Evolutionary conservation across 805 yeast species (phyloP).

Genomic region (Nakazawaea molendinolei): DNA sequence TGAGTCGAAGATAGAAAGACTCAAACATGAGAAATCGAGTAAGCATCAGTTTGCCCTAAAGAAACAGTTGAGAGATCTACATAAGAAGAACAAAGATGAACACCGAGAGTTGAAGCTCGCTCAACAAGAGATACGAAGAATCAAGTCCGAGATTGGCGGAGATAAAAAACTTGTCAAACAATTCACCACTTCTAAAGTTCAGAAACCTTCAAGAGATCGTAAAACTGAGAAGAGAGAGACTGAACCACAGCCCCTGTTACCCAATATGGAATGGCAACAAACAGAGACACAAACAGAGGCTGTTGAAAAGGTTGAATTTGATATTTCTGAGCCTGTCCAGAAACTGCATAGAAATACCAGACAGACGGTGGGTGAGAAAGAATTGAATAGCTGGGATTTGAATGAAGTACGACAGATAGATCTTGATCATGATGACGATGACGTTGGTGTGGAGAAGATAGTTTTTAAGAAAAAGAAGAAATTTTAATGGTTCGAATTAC

Average conservation of each 20-base stretch:
- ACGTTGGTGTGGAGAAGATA: constrained; percentile 1
- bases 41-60: constrained; percentile 9
- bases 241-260: no score
- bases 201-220: background rate
- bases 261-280: no score
- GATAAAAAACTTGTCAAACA: background rate
- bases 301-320: background rate
- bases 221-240: background rate
- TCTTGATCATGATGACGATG: constrained; percentile 1
- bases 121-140: constrained; percentile 4
- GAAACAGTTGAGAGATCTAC: constrained; percentile 6
- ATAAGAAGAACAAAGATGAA: constrained; percentile 3
- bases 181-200: background rate
- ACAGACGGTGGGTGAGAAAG: constrained; percentile 6
- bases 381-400: constrained; percentile 8
- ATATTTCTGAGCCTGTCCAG: background rate
- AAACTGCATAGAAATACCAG: background rate
- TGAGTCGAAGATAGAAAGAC: constrained; percentile 4
- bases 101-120: background rate
- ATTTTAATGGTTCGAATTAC: no score
- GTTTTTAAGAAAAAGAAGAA: constrained; percentile 6
- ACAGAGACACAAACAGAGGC: constrained; percentile 1
- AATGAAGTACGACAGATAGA: background rate
- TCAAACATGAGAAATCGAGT: constrained; percentile 10
- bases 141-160: constrained; percentile 6